Base-by-base conservation (phyloP, 768 basidiomycete species). In the Mycena sanguinolenta region DNA sequence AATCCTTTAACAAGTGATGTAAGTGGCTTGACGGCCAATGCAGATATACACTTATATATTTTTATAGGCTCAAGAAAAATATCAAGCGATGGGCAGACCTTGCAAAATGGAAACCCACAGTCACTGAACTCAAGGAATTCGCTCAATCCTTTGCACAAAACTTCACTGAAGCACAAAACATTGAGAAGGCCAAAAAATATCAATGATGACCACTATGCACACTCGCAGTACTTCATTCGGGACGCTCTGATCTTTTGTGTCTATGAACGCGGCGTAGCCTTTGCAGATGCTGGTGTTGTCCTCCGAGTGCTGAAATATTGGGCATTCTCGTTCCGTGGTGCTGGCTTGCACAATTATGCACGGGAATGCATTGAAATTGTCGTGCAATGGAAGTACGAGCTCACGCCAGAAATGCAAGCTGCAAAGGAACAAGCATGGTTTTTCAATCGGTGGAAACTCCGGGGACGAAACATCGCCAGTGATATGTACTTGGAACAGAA, bases 281-380 rank as follows among this genome's bases (percentile, higher is more conserved):
- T n/a, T n/a, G n/a, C n/a, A n/a, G n/a, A n/a, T n/a, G n/a, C n/a
- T n/a, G n/a, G n/a, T 38, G 36, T 38, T 7, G 36, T 38, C 14
- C 36, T 38, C 36, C 67, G 70, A 3, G 74, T 79, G 2, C 65
- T 81, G 17, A 76, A 79, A 58, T 76, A 71, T n/a, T 78, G 77
- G 74, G 73, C 75, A 2, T 73, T 81, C 27, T 42, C 68, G 28
- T 82, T 79, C 55, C 77, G 79, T 6, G 82, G 80, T 1, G 79
- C 77, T 28, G 75, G 78, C 3, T 76, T 69, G 3, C 76, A 78
- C 50, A 83, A 83, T 65, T 82, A 83, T 62, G n/a, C n/a, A n/a
- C n/a, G n/a, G n/a, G n/a, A n/a, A n/a, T n/a, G n/a, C n/a, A n/a
- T n/a, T n/a, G n/a, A 79, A 49, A 38, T 77, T 0, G 42, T 77